Base-by-base conservation (phyloP, 177 flowering plant species). In the Vitis hybrid region DNA sequence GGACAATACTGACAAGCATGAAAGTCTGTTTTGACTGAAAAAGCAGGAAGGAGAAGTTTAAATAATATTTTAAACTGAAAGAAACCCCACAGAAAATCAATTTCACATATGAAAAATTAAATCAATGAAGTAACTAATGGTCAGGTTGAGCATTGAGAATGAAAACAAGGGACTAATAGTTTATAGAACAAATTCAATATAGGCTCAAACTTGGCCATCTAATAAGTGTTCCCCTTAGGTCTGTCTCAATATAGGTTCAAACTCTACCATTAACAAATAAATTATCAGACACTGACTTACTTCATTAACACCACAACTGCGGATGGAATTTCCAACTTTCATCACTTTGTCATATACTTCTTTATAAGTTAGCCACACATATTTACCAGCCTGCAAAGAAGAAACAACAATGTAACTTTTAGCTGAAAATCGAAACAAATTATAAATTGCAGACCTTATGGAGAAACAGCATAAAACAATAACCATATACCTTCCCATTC, bases 361-460 rank as follows among this genome's bases (percentile, higher is more conserved):
- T 76, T 88, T 84, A 77, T 96, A 96, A 18, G 91, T 96, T 69
- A 75, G 80, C 99, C 99, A 96, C 61, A 74, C 87, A 77, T 96
- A 96, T 70, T 84, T 69, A 62, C 98, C 97, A 60, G 92, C 79
- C 99, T 96, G 89, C 65, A 80, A 65, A 65, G 21, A 51, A 34
- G 56, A 15, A 71, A 19, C 19, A 56, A 45, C 5, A 62, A 49
- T 70, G 19, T 15, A 3, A 65, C 30, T 17, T 32, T 63, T 30
- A 63, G 52, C 10, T 51, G 18, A 40, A 49, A n/a, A 50, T 49
- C 30, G 52, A 68, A 21, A 32, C 10, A 23, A 60, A 51, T 15
- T 59, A 23, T 9, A 67, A 30, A 51, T 3, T n/a, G 17, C 13
- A 49, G 45, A 18, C 8, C 8, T 5, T 10, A 6, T 50, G 9